Evolutionary conservation across 805 yeast species (phyloP), one percentile per base, ranked within the genome.

Genomic region (Wickerhamiella occidentalis): DNA sequence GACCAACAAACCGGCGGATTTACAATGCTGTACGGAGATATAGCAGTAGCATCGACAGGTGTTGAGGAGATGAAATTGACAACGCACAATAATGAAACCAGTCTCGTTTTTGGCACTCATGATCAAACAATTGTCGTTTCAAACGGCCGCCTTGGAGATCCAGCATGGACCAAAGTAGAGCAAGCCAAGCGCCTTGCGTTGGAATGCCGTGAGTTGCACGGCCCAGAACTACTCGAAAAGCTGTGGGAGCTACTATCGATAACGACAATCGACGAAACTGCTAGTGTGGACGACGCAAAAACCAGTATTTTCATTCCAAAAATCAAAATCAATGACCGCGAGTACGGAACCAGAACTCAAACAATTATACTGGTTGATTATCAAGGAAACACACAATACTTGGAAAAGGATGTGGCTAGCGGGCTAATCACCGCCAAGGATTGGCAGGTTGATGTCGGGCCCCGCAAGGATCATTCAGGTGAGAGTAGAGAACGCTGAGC

Each of bases 281-380:
- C 54, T 6, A 54, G 54, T 18, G 26, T 58, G 5, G 75, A 72
- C 25, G 62, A 70, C 35, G 69, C 85, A 48, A 71, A 71, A 40
- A 66, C 74, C 26, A 75, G 84, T 2, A 77, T 87, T 4, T 85
- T 79, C 58, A 74, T 87, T 8, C 95, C 95, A 1, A 85, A 86
- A 0, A 58, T 83, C 37, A 61, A 61, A 44, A 61, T 66, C 4
- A 54, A 60, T 8, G 58, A 55, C n/a, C 56, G 63, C 40, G 61
- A 67, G 57, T 88, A 86, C 60, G 96, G 96, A 0, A 87, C 96
- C 0, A 67, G 96, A 49, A 84, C 95, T 0, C 95, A 87, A 62
- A 85, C 94, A 0, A 74, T 86, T 1, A 70, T 86, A 3, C 56
- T 85, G 19, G 70, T 83, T 8, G 77, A 76, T 58, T 72, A 69